A percentile compares a stretch with the other conserved stretches of the same genome.
These are phyloP conservation scores for Aspergillus clavatus DNA, from an alignment of 2,329 filamentous ascomycete species.

Conservation along the genomic window DNA sequence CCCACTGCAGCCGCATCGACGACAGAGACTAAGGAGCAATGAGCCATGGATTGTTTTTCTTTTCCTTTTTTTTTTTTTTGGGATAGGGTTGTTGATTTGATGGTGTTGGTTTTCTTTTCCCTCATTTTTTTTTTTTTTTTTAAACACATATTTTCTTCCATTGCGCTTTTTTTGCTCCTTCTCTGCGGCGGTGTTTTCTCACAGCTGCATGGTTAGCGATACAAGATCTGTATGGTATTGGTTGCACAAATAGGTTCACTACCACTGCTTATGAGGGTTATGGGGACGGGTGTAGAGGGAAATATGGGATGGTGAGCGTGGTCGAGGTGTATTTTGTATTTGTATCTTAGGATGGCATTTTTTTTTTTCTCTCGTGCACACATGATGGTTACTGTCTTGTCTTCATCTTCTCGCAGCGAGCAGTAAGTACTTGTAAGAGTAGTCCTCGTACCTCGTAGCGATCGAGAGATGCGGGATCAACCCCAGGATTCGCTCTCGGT, in stretches of 20 bases:
- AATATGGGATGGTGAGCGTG: background rate
- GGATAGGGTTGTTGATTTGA: too few relatives aligned
- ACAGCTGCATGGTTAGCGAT: constrained; percentile 14
- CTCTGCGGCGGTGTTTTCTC: constrained; percentile 10
- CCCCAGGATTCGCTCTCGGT: too few relatives aligned
- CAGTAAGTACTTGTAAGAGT: too few relatives aligned
- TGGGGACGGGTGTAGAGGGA: background rate
- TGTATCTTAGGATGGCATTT: constrained; percentile 5
- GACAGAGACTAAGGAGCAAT: constrained; percentile 18
- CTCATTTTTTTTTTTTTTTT: constrained; percentile 3
- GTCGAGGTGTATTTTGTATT: constrained; percentile 1
- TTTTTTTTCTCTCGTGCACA: too few relatives aligned
- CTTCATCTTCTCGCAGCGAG: too few relatives aligned
- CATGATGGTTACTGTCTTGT: background rate
- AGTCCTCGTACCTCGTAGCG: too few relatives aligned
- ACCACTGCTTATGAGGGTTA: background rate
- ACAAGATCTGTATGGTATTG: constrained; percentile 13
- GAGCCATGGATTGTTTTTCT: constrained; percentile 9
- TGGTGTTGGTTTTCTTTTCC: constrained; percentile 6
- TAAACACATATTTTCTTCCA: too few relatives aligned
- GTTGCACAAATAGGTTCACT: constrained; percentile 14
- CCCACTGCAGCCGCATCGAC: constrained; percentile 15
- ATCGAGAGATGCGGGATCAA: too few relatives aligned
- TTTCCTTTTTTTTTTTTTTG: too few relatives aligned
- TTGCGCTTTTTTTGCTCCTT: too few relatives aligned